A percentile compares a stretch with the other conserved stretches of the same genome.
phyloP scores from a whole-genome alignment of 768 basidiomycete species.

The Saitozyma sp. region DNA sequence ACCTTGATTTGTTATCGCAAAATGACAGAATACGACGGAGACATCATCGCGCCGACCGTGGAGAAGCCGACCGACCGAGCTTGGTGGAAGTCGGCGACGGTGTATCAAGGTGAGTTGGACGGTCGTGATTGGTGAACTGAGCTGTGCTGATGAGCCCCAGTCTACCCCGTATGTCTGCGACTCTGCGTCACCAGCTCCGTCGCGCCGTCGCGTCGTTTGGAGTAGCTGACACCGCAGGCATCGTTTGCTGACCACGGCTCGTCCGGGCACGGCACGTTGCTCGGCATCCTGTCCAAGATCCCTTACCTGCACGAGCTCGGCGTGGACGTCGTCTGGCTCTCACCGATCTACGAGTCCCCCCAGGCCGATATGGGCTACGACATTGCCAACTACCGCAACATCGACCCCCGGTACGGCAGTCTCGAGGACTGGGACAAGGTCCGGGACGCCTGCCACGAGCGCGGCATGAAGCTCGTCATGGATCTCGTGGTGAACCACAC shows the following conservation, averaged over 20 bases:
- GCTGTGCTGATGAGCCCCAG: slow-evolving; percentile 2
- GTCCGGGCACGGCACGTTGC: slow-evolving; percentile 52
- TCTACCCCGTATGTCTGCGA: slow-evolving; percentile 13
- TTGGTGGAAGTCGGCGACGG: slow-evolving; percentile 24
- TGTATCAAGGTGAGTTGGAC: slow-evolving; percentile 22
- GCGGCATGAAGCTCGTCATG: slow-evolving; percentile 73
- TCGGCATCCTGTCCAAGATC: slow-evolving; percentile 65
- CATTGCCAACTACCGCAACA: slow-evolving; percentile 63
- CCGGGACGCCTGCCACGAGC: slow-evolving; percentile 56
- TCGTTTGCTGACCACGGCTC: slow-evolving; percentile 25
- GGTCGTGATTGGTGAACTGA: background rate
- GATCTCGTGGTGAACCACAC: slow-evolving; percentile 75
- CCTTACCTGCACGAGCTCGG: slow-evolving; percentile 69
- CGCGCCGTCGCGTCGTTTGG: too few relatives aligned
- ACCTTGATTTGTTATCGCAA: background rate
- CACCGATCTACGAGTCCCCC: slow-evolving; percentile 63
- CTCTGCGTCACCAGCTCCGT: background rate
- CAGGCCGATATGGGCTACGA: slow-evolving; percentile 64
- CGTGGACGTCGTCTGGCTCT: slow-evolving; percentile 68
- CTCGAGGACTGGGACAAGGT: slow-evolving; percentile 55
- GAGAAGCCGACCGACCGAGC: slow-evolving; percentile 19
- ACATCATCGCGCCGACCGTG: background rate
- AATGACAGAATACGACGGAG: background rate
- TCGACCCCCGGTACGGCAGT: slow-evolving; percentile 55
- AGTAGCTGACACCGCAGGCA: slow-evolving; percentile 11